phyloP scores from a whole-genome alignment of 257 asterid genomes.

The Catharanthus roseus region DNA sequence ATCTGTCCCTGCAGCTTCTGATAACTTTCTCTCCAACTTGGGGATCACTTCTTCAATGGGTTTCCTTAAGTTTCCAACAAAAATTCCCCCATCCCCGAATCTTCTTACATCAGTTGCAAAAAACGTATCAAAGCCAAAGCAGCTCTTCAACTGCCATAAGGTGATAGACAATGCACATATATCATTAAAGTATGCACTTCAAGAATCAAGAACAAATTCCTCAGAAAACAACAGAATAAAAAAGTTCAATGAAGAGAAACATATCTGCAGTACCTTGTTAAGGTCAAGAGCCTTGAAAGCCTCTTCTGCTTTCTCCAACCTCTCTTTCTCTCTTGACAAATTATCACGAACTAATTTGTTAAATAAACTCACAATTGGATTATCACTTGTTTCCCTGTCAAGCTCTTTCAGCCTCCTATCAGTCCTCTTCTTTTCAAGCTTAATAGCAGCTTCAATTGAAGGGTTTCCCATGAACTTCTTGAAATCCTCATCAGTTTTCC shows the following conservation, averaged over 20 bases:
- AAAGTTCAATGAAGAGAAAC: neutral
- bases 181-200: neutral
- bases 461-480: constrained; percentile 95
- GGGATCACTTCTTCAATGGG: constrained; percentile 86
- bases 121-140: constrained; percentile 84
- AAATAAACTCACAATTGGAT: constrained; percentile 53
- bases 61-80: constrained; percentile 77
- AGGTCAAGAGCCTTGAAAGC: constrained; percentile 89
- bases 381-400: constrained; percentile 56
- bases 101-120: constrained; percentile 86
- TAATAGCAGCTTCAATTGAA: constrained; percentile 91
- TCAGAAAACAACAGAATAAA: neutral
- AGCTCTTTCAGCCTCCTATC: constrained; percentile 79
- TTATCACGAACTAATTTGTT: constrained; percentile 52
- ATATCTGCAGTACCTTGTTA: constrained; percentile 54
- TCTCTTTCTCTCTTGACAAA: constrained; percentile 65
- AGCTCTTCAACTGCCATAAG: constrained; percentile 62
- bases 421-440: constrained; percentile 90
- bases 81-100: constrained; percentile 92
- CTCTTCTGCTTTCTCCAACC: constrained; percentile 77
- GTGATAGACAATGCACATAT: constrained; percentile 17
- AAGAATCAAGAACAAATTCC: neutral
- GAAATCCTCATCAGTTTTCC: constrained; percentile 87
- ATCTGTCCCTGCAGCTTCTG: constrained; percentile 89
- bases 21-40: constrained; percentile 71